Percentiles rank a stretch among this genome's conserved stretches.
phyloP scores from a whole-genome alignment of 1,139 yeast genomes.

The Taphrina betulina region DNA sequence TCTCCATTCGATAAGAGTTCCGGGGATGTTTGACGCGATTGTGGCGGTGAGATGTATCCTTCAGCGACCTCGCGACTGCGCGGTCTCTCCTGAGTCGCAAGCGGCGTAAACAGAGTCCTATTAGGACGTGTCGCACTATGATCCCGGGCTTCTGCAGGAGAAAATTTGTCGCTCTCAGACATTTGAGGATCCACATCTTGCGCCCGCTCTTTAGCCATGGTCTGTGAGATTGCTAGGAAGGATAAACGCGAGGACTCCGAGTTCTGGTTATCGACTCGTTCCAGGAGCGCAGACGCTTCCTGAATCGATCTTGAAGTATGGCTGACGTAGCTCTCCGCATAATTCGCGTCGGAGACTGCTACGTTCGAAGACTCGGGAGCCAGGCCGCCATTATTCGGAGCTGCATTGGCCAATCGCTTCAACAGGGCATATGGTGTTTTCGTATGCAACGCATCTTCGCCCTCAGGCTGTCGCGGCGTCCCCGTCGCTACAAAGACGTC shows the following conservation, averaged over 20 bases:
- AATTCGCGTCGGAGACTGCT: neutral
- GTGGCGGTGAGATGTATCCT: constrained; percentile 19
- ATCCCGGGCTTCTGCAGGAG: too few relatives aligned
- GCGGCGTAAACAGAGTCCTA: neutral
- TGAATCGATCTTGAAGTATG: neutral
- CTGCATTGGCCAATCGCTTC: too few relatives aligned
- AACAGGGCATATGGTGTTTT: too few relatives aligned
- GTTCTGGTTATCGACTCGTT: neutral
- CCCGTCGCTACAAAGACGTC: too few relatives aligned
- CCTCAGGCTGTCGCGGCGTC: too few relatives aligned
- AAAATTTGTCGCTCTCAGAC: too few relatives aligned
- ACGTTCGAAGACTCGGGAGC: too few relatives aligned
- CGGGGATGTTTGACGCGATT: constrained; percentile 16
- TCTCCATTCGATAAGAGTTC: too few relatives aligned
- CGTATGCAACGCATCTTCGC: too few relatives aligned
- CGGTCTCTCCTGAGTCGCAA: neutral
- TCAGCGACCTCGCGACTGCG: neutral
- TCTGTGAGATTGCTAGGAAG: neutral
- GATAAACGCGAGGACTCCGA: neutral
- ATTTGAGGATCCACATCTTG: neutral
- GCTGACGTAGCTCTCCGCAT: constrained; percentile 1
- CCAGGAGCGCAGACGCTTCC: constrained; percentile 1
- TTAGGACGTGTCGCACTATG: neutral
- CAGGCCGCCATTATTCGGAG: too few relatives aligned
- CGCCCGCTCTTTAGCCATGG: neutral